Base-by-base conservation (phyloP, 306 rosid genomes). In the Prunus padus region DNA sequence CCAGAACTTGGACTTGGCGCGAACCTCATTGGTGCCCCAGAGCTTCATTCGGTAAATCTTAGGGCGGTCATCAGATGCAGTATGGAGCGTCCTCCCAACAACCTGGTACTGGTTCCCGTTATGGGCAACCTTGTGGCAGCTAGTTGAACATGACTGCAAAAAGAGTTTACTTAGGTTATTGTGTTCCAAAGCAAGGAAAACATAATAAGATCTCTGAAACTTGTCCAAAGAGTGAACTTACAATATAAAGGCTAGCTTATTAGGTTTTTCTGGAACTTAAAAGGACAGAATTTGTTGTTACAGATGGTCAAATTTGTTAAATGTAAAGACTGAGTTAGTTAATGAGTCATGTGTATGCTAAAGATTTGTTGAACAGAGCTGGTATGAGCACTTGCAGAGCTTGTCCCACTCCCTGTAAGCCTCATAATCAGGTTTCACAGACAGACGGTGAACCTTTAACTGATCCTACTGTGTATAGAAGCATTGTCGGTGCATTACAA, bases 121-220 rank as follows among this genome's bases (percentile, higher is more conserved):
- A 95, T 95, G 44, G 98, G 97, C 89, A 95, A 85, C 67, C 93
- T 82, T 67, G 92, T 92, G 7, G 97, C 98, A 75, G 97, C 97
- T 78, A 95, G 81, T 80, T 89, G 97, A 77, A 95, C 74, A 81
- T 92, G 98, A 83, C 97, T 92, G 93, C 87, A 81, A 4, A 23
- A 72, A 23, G 23, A 54, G 65, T 50, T 74, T 65, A 26, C n/a
- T 78, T 73, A 74, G 65, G 74, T 4, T 60, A 45, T 13, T 23
- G 26, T 3, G 4, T 4, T 51, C n/a, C 51, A 65, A 52, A 45
- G 42, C 4, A 40, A 13, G 2, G 12, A 18, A 57, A 16, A 30
- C 47, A 45, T 30, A 65, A 23, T 14, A 30, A 4, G 51, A 52
- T 26, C 31, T 3, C 15, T 55, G 16, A 42, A 40, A 57, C 42